Evolutionary conservation across 768 basidiomycete species (phyloP), one percentile per base, ranked within the genome.

Genomic region (Hysterangium stoloniferum): DNA sequence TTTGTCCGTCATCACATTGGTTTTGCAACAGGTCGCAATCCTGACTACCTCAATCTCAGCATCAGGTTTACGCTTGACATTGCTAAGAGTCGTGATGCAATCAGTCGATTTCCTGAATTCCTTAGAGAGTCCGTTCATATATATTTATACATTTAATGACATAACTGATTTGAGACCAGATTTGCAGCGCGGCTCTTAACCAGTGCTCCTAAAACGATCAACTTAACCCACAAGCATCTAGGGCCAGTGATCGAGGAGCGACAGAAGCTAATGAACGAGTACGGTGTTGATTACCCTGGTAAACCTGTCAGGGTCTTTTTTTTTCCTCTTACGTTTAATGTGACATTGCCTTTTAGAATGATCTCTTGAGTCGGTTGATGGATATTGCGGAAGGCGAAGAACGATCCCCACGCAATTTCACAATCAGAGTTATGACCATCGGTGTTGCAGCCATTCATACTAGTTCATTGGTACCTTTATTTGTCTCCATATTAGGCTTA

Each of bases 341-440:
- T 37, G 35, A n/a, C 3, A n/a, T 37, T 37, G 33, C 12, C 9
- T 20, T 3, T 2, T 33, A 73, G 76, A 70, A 71, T 45, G 74
- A 78, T 54, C 55, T 73, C 33, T 63, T 76, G 3, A 66, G 64
- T 35, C 77, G 75, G 75, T 56, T 76, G 5, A 58, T 76, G 33
- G 71, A 70, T 25, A 59, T 60, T 12, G 70, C 71, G 0, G 41
- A 60, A 24, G 65, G 60, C 20, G 42, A 61, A 2, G 64, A 68
- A 46, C 57, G 61, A 17, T 63, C 61, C 1, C 48, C 66, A 6
- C 56, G 56, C 15, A 61, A 68, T 27, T 56, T 74, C 6, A 63
- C 65, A 6, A 45, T 52, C 2, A 48, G 57, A 17, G 40, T 73
- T 2, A 63, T 74, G 25, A 55, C 62, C 20, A 54, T 71, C 34